Base-by-base conservation (phyloP, 345 rosid species). In the Eucalyptus sp. region DNA sequence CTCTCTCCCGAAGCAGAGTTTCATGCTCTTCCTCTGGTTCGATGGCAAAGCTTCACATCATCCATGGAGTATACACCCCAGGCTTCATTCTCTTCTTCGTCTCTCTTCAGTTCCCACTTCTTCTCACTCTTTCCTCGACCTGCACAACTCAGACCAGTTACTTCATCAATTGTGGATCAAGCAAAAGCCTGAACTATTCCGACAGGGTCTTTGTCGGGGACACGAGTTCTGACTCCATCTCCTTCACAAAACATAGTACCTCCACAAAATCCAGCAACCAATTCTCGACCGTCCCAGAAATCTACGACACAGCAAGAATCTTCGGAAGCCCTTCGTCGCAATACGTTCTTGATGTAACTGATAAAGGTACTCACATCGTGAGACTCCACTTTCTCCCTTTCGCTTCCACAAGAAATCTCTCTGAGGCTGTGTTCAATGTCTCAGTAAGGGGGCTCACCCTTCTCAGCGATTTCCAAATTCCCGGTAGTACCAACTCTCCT, bases 251-350 rank as follows among this genome's bases (percentile, higher is more conserved):
- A 68, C 17, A 87, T 51, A 87, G 88, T 41, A 43, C 68, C 46
- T 27, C 91, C 86, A 52, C 62, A 71, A 13, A 1, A 60, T 29
- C 56, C 89, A 79, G 54, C 87, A 71, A 33, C 41, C 85, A 68
- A n/a, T 31, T 83, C 85, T 15, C 86, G 50, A 33, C 33, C 16
- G 8, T 80, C 4, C 31, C 62, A 52, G 76, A 7, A 11, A 91
- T 95, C 62, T 94, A 96, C 86, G 88, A 86, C 8, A 92, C 97
- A 15, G 95, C 93, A 31, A 95, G 96, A 86, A 87, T 93, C 56
- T 95, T 92, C 93, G 48, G 52, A 24, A 64, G 62, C 33, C 31
- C 54, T 13, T 50, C 43, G 80, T 89, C 97, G 79, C 86, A 52
- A 22, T 95, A 94, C 90, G 89, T 51, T 54, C 81, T 96, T 64